phyloP scores from a whole-genome alignment of 1,284 basidiomycete species.

The Fomes fomentarius region DNA sequence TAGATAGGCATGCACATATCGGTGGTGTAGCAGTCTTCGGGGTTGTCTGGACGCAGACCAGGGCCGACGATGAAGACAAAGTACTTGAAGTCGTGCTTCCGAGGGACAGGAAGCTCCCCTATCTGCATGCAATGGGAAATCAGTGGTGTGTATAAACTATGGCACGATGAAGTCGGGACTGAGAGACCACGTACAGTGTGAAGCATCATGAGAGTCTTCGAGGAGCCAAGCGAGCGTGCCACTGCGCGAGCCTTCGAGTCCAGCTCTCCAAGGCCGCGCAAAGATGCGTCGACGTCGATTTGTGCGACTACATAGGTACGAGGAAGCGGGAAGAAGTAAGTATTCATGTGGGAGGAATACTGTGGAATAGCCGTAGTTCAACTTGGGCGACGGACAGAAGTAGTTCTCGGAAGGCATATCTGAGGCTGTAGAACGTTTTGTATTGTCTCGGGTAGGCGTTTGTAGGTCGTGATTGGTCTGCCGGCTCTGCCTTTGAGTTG shows the following conservation, averaged over 20 bases:
- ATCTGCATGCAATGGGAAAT: too few relatives aligned
- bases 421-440: too few relatives aligned
- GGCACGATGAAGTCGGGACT: too few relatives aligned
- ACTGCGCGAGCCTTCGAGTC: background rate
- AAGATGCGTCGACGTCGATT: background rate
- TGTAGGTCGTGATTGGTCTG: too few relatives aligned
- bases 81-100: background rate
- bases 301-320: background rate
- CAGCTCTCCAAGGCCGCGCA: background rate
- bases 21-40: background rate
- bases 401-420: too few relatives aligned
- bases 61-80: background rate
- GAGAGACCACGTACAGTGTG: background rate
- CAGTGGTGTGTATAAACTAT: too few relatives aligned
- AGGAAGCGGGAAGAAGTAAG: background rate
- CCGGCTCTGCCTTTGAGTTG: too few relatives aligned
- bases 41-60: background rate
- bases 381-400: too few relatives aligned
- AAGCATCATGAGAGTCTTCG: background rate
- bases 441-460: too few relatives aligned
- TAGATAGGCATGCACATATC: conserved; percentile 14
- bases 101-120: background rate
- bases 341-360: too few relatives aligned
- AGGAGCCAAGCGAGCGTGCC: background rate
- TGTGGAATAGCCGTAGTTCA: too few relatives aligned